Conservation (phyloP, 2,329 filamentous ascomycete genomes). For the Fusarium nodosum region DNA sequence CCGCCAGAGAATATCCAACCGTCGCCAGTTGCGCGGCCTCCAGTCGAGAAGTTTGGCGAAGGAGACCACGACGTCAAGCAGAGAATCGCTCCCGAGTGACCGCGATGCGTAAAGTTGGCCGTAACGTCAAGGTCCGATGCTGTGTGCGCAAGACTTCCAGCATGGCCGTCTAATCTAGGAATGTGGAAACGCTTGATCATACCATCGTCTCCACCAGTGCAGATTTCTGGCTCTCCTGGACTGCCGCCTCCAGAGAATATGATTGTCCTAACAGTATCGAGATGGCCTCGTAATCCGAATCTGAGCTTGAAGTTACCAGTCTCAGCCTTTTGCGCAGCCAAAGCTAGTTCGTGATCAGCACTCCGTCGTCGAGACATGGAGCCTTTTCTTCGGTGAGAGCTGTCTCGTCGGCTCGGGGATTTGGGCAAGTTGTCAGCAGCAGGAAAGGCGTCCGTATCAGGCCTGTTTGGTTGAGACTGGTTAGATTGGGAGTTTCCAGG, state of each 20-base stretch:
- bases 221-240: constrained; percentile 95
- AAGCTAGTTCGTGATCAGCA: constrained; percentile 73
- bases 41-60: constrained; percentile 88
- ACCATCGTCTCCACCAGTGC: constrained; percentile 94
- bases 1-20: constrained; percentile 99
- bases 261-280: constrained; percentile 93
- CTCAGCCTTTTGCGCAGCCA: constrained; percentile 72
- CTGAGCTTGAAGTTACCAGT: constrained; percentile 88
- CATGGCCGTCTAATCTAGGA: constrained; percentile 77
- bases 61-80: constrained; percentile 89
- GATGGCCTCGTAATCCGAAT: constrained; percentile 90
- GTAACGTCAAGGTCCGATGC: constrained; percentile 89
- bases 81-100: constrained; percentile 91
- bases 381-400: constrained; percentile 82
- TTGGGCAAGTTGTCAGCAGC: constrained; percentile 84
- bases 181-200: constrained; percentile 98
- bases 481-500: constrained; percentile 61
- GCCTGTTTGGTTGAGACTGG: constrained; percentile 70
- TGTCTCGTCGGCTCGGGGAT: constrained; percentile 78
- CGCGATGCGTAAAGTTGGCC: constrained; percentile 94
- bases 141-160: constrained; percentile 61
- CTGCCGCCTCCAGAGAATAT: constrained; percentile 98
- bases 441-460: constrained; percentile 90
- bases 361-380: constrained; percentile 80
- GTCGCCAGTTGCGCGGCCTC: constrained; percentile 88